Percentiles rank a stretch among this genome's conserved stretches.
Evolutionary conservation across 208 protist genomes (phyloP).

Genomic region (Herpetomonas samuelpessoai): DNA sequence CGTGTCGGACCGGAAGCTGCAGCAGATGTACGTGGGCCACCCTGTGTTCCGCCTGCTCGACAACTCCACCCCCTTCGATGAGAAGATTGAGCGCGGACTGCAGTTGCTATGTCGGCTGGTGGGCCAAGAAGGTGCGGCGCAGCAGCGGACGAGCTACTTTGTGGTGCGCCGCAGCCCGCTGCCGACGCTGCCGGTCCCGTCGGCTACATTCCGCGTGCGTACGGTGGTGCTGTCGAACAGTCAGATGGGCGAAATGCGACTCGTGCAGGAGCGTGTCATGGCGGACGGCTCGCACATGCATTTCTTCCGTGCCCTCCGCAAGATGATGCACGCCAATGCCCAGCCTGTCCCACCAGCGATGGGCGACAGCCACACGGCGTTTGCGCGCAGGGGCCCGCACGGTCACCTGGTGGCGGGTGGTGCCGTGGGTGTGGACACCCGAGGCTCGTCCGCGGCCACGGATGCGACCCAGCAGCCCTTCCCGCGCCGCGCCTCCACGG

Average conservation of each 20-base stretch:
- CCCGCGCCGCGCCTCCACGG: neutral
- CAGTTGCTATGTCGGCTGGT: conserved; percentile 61
- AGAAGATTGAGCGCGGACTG: conserved; percentile 70
- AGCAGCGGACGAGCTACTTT: conserved; percentile 35
- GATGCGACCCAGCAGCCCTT: neutral
- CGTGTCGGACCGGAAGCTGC: conserved; percentile 75
- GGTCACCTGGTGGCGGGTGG: neutral
- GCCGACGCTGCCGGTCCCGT: conserved; percentile 29
- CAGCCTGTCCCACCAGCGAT: neutral
- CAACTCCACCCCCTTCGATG: conserved; percentile 70
- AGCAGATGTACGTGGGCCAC: conserved; percentile 75
- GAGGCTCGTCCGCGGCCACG: neutral
- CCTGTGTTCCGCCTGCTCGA: conserved; percentile 68
- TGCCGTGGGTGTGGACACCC: neutral
- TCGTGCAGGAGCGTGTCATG: conserved; percentile 48
- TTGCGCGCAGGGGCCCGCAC: conserved; percentile 3
- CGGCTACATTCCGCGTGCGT: conserved; percentile 31
- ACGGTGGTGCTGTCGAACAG: conserved; percentile 61
- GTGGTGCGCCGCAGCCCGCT: conserved; percentile 36
- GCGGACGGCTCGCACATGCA: conserved; percentile 52
- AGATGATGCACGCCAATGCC: neutral
- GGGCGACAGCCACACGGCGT: neutral
- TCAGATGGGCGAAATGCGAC: conserved; percentile 53
- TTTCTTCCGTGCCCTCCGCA: conserved; percentile 57
- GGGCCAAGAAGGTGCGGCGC: conserved; percentile 15